phyloP scores from a whole-genome alignment of 2,329 filamentous ascomycete genomes.

The Domatiomyces globalis region DNA sequence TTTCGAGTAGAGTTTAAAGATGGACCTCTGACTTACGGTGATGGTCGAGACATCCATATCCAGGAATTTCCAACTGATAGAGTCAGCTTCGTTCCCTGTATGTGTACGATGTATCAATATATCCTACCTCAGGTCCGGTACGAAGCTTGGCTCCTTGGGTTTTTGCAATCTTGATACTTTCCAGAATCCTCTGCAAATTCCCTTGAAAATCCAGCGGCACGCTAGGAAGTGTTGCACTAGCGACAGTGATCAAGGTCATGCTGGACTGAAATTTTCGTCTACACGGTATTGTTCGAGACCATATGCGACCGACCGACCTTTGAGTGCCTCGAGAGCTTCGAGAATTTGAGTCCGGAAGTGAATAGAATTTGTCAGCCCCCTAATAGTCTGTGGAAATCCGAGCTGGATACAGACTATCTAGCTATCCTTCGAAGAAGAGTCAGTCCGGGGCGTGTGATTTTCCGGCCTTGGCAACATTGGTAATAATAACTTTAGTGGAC shows the following conservation, averaged over 20 bases:
- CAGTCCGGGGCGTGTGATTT: too few relatives aligned
- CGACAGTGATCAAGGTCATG: constrained; percentile 5
- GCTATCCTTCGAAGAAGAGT: too few relatives aligned
- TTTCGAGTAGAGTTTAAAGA: constrained; percentile 19
- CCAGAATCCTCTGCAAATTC: constrained; percentile 48
- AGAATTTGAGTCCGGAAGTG: not conserved
- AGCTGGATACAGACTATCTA: too few relatives aligned
- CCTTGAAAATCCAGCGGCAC: constrained; percentile 46
- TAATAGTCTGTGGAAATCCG: too few relatives aligned
- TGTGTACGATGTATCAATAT: not conserved
- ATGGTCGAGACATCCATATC: constrained; percentile 56
- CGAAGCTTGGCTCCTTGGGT: constrained; percentile 47
- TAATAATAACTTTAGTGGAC: too few relatives aligned
- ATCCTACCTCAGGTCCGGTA: constrained; percentile 41
- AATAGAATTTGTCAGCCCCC: not conserved
- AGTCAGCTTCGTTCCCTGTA: constrained; percentile 1
- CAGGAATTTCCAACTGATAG: constrained; percentile 37
- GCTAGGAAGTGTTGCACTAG: constrained; percentile 6
- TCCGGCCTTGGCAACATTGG: too few relatives aligned
- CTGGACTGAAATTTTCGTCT: not conserved
- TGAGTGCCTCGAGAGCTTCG: not conserved
- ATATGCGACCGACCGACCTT: too few relatives aligned
- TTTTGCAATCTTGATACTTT: constrained; percentile 49
- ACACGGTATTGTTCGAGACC: not conserved
- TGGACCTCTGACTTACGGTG: constrained; percentile 37